Base-by-base conservation (phyloP, 2,329 filamentous ascomycete genomes). In the Aspergillus ibericus region DNA sequence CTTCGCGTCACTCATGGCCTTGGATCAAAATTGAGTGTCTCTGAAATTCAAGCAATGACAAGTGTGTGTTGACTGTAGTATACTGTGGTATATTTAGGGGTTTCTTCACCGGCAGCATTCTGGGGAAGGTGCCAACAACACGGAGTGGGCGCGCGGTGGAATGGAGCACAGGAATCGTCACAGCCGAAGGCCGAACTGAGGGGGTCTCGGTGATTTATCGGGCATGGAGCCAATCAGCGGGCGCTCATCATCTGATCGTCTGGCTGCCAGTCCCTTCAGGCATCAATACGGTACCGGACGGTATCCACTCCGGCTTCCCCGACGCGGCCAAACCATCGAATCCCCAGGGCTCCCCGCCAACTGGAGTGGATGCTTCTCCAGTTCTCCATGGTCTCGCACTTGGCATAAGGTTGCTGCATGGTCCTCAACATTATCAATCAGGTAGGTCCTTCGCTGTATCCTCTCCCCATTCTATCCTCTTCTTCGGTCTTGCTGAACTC, bases 191-290 rank as follows among this genome's bases (percentile, higher is more conserved):
- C 44, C 15, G 44, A 16, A 47, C 7, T 42, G 38, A 46, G 13
- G 38, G 27, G 50, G 40, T 34, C 42, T 64, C 70, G 70, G 70
- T 46, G 62, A 69, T 66, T 72, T 71, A 57, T 70, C 70, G 70
- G 70, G 49, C 47, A 2, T 59, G 6, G 27, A 27, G 18, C 70
- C 68, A 72, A 71, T 71, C 63, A 66, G 4, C 29, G 40, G 5
- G 1, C 12, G 32, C 1, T 8, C 40, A 51, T 60, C 59, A 50
- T 42, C 50, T 60, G 65, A 68, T 66, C 60, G 53, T 48, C 59
- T 34, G 22, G 35, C n/a, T 34, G n/a, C 29, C 25, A 13, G 42
- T 8, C 27, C n/a, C 9, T 10, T 51, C 47, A 56, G 53, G 44
- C 53, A 49, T 29, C 32, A 13, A 29, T 18, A 49, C 16, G 10